Conservation (phyloP, 2,329 filamentous ascomycete species). For the Penicillium sp. region DNA sequence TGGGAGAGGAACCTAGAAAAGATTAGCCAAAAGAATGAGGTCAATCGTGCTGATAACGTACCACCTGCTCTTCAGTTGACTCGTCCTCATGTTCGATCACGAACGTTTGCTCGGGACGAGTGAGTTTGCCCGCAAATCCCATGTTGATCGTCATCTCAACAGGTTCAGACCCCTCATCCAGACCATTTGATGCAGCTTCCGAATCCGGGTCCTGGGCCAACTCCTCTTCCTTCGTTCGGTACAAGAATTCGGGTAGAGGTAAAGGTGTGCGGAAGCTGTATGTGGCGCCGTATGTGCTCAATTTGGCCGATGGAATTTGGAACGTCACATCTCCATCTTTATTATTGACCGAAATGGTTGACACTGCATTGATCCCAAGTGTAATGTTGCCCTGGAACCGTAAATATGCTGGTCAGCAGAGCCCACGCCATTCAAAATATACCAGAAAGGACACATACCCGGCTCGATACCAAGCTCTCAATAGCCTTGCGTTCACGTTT, state of each 20-base stretch:
- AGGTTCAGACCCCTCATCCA: slow-evolving; percentile 8
- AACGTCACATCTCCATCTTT: slow-evolving; percentile 27
- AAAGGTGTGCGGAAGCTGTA: slow-evolving; percentile 37
- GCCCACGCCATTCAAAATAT: neutral
- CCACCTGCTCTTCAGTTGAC: slow-evolving; percentile 23
- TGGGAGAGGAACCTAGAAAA: slow-evolving; percentile 29
- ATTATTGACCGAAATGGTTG: slow-evolving; percentile 30
- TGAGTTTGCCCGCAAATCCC: slow-evolving; percentile 30
- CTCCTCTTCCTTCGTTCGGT: slow-evolving; percentile 18
- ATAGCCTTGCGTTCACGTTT: slow-evolving; percentile 36
- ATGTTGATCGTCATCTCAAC: slow-evolving; percentile 32
- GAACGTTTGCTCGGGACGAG: slow-evolving; percentile 20
- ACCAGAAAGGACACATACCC: slow-evolving; percentile 26
- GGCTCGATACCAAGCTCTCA: slow-evolving; percentile 35
- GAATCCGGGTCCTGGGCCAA: slow-evolving; percentile 17
- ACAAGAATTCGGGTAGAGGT: slow-evolving; percentile 23
- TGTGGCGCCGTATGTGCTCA: slow-evolving; percentile 28
- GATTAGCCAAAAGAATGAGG: slow-evolving; percentile 7
- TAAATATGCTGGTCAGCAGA: slow-evolving; percentile 8
- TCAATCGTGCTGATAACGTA: slow-evolving; percentile 16
- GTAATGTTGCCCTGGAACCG: slow-evolving; percentile 28
- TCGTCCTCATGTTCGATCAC: slow-evolving; percentile 27
- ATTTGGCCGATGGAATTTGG: slow-evolving; percentile 24
- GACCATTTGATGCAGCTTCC: slow-evolving; percentile 5
- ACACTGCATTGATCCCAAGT: slow-evolving; percentile 34